Conservation (phyloP, 768 basidiomycete species). For the Pulveroboletus sp. region DNA sequence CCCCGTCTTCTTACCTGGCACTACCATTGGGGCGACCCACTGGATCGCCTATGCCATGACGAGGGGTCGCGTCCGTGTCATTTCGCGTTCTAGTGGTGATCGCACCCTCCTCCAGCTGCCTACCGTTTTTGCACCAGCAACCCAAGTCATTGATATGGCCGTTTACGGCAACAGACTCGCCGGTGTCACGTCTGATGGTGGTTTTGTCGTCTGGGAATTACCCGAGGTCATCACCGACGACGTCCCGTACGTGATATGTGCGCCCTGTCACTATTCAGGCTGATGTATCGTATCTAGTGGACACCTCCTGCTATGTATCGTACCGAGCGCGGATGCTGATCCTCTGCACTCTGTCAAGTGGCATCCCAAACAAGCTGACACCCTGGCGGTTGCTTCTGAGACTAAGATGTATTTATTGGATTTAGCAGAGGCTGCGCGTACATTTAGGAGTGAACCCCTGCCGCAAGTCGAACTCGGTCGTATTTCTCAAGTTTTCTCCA, state of each 20-base stretch:
- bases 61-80: conserved; percentile 83
- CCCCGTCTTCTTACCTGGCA: conserved; percentile 75
- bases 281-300: conserved; percentile 42
- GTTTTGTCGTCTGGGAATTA: conserved; percentile 85
- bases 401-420: conserved; percentile 74
- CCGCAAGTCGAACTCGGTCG: conserved; percentile 65
- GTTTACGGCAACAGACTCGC: conserved; percentile 78
- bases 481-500: conserved; percentile 62
- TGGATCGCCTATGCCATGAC: conserved; percentile 95
- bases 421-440: conserved; percentile 54
- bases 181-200: conserved; percentile 83
- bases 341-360: conserved; percentile 81
- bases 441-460: conserved; percentile 60
- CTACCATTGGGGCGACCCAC: conserved; percentile 85
- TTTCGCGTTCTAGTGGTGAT: conserved; percentile 83
- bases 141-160: conserved; percentile 81
- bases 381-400: conserved; percentile 78
- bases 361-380: conserved; percentile 80
- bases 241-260: conserved; percentile 58
- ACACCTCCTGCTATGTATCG: conserved; percentile 63
- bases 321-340: conserved; percentile 49
- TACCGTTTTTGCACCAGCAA: conserved; percentile 50
- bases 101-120: conserved; percentile 80
- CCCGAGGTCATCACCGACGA: conserved; percentile 82
- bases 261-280: background rate